Percentiles rank a stretch among this genome's conserved stretches.
These are phyloP conservation scores for Colletotrichum tofieldiae DNA, from an alignment of 2,329 filamentous ascomycete species.

Conservation along the genomic window DNA sequence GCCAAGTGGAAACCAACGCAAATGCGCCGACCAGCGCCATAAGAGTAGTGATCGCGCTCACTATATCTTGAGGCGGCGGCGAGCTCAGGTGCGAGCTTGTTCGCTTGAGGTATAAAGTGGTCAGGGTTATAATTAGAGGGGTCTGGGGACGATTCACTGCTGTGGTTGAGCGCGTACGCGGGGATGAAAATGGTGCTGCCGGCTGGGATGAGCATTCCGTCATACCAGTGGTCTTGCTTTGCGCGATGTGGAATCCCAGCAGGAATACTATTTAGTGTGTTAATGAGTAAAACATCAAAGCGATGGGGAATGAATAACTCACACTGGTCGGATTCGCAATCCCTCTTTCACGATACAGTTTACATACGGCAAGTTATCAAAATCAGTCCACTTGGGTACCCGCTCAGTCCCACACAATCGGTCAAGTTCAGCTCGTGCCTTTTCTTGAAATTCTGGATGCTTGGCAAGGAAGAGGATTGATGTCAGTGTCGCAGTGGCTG, in stretches of 20 bases:
- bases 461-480: conserved; percentile 60
- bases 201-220: conserved; percentile 59
- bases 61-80: conserved; percentile 45
- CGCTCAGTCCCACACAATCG: conserved; percentile 53
- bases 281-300: background rate
- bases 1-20: conserved; percentile 66
- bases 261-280: background rate
- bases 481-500: conserved; percentile 53
- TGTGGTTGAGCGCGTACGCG: conserved; percentile 54
- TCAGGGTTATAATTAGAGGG: conserved; percentile 52
- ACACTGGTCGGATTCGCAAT: conserved; percentile 59
- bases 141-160: conserved; percentile 46
- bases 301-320: background rate
- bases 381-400: conserved; percentile 56
- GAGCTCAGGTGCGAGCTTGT: conserved; percentile 49
- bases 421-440: conserved; percentile 61
- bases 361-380: conserved; percentile 57
- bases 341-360: conserved; percentile 59
- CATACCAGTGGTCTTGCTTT: conserved; percentile 55
- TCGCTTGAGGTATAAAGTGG: conserved; percentile 46
- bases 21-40: conserved; percentile 63
- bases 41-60: conserved; percentile 61
- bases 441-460: conserved; percentile 55
- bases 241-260: conserved; percentile 6
- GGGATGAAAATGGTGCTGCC: conserved; percentile 56